phyloP scores from a whole-genome alignment of 306 rosid species.

The Gillenia trifoliata region DNA sequence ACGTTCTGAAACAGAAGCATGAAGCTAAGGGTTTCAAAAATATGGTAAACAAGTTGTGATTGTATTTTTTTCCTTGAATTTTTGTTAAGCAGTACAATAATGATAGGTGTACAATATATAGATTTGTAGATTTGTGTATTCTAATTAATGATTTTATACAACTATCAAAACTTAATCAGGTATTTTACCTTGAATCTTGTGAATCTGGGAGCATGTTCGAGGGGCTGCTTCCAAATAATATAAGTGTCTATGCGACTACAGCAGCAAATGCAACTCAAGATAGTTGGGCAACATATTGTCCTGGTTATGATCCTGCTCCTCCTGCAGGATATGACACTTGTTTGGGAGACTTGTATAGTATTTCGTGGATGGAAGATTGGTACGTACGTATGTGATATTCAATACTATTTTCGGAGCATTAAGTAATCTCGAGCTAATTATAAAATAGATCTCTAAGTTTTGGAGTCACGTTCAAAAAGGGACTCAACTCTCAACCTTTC shows the following conservation, averaged over 20 bases:
- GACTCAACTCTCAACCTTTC: too few species aligned
- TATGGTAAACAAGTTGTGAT: slow-evolving; percentile 29
- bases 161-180: slow-evolving; percentile 35
- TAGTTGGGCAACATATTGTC: slow-evolving; percentile 95
- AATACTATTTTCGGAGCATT: not conserved
- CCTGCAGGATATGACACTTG: slow-evolving; percentile 85
- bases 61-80: too few species aligned
- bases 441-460: too few species aligned
- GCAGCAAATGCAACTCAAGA: slow-evolving; percentile 71
- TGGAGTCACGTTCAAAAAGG: too few species aligned
- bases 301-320: slow-evolving; percentile 75
- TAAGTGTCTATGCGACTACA: slow-evolving; percentile 80
- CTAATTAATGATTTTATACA: too few species aligned
- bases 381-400: slow-evolving; percentile 12
- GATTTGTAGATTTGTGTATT: too few species aligned
- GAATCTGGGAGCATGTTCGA: slow-evolving; percentile 95
- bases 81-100: too few species aligned
- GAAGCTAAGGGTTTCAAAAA: slow-evolving; percentile 72
- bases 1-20: slow-evolving; percentile 68
- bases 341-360: slow-evolving; percentile 83
- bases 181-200: slow-evolving; percentile 92
- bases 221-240: slow-evolving; percentile 77
- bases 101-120: too few species aligned
- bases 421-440: too few species aligned
- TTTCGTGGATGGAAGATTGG: slow-evolving; percentile 99